Evolutionary conservation across 2,329 filamentous ascomycete genomes (phyloP).

Genomic region (Colletotrichum simmondsii): DNA sequence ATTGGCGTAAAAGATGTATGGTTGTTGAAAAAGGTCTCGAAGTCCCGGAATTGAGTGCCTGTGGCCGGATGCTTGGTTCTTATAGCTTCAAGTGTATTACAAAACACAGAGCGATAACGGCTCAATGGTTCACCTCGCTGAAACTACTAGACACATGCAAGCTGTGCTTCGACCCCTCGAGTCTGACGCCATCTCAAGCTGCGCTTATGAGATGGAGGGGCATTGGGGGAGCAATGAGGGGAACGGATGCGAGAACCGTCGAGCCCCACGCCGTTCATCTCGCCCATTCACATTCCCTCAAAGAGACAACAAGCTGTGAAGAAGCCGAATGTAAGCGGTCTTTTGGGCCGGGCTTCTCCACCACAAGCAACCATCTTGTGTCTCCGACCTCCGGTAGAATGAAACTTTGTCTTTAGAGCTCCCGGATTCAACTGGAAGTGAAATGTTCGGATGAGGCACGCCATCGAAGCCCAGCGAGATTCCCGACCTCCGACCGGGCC

Average conservation of each 20-base stretch:
- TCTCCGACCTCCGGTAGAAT: neutral
- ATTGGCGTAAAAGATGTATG: neutral
- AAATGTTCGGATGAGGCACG: neutral
- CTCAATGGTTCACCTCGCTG: constrained; percentile 9
- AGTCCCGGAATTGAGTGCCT: neutral
- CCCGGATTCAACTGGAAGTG: neutral
- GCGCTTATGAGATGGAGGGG: constrained; percentile 18
- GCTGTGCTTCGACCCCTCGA: constrained; percentile 16
- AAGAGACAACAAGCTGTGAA: neutral
- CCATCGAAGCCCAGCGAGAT: neutral
- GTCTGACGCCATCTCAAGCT: constrained; percentile 27
- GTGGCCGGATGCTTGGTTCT: neutral
- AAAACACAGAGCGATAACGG: constrained; percentile 17
- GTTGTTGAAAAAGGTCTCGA: neutral
- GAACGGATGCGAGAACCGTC: constrained; percentile 21
- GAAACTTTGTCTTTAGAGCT: neutral
- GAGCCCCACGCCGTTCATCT: constrained; percentile 4
- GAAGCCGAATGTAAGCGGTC: neutral
- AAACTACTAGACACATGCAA: constrained; percentile 22
- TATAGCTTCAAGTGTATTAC: constrained; percentile 10
- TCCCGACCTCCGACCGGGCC: neutral
- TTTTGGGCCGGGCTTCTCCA: neutral
- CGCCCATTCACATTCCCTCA: neutral
- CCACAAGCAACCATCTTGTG: neutral
- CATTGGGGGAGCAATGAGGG: constrained; percentile 6